phyloP scores from a whole-genome alignment of 176 grass and related monocot species.

The Aegilops speltoides region DNA sequence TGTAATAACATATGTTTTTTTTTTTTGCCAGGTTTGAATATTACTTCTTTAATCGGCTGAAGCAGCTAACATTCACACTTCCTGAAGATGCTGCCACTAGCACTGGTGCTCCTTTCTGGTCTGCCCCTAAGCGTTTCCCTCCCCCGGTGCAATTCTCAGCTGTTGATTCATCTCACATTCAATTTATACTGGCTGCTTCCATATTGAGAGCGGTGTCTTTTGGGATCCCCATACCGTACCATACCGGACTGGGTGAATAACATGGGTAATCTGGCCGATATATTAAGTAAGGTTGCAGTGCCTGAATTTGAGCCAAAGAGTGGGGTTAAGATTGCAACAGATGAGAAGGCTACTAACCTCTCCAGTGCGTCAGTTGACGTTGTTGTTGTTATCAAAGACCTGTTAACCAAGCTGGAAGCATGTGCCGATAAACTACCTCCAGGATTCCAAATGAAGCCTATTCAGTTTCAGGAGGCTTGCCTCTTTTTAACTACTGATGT shows the following conservation, averaged over 20 bases:
- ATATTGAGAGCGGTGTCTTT: conserved; percentile 68
- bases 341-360: conserved; percentile 52
- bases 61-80: conserved; percentile 74
- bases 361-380: conserved; percentile 58
- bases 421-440: conserved; percentile 51
- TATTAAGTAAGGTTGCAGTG: conserved; percentile 50
- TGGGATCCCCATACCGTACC: conserved; percentile 56
- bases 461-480: conserved; percentile 63
- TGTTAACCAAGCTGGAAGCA: conserved; percentile 63
- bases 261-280: conserved; percentile 33
- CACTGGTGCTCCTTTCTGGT: conserved; percentile 69
- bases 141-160: conserved; percentile 55
- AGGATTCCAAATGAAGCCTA: conserved; percentile 69
- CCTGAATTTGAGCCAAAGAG: conserved; percentile 66
- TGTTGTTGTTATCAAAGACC: conserved; percentile 47
- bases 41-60: conserved; percentile 67
- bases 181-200: conserved; percentile 65
- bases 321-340: conserved; percentile 53
- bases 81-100: conserved; percentile 73
- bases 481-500: conserved; percentile 11
- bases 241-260: conserved; percentile 64
- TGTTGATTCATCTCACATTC: conserved; percentile 52
- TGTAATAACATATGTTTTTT: conserved; percentile 22
- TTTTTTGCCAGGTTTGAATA: conserved; percentile 59
- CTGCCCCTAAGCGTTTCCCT: conserved; percentile 77